Evolutionary conservation across 2,329 filamentous ascomycete species (phyloP), one percentile per base, ranked within the genome.

Genomic region (Phialophora verrucosa): DNA sequence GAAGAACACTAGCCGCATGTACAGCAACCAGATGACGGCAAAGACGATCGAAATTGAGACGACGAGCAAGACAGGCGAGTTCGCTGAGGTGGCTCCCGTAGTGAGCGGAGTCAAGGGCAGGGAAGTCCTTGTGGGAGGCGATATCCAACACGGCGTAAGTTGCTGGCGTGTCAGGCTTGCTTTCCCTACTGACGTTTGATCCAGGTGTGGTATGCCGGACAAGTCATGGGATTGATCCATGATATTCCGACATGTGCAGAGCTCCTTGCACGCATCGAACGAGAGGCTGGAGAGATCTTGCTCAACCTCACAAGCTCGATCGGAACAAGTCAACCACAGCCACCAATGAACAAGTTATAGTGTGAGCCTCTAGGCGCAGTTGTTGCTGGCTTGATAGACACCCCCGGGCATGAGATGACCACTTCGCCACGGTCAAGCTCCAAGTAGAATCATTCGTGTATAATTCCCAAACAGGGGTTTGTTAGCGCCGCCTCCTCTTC

Each of bases 61-160:
- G 73, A 90, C 91, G 80, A 95, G 91, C 80, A 86, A 83, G 68
- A 91, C 89, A 2, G 94, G 93, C 70, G 91, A 97, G 73, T 99
- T 99, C 73, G 85, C 90, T 68, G 93, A 97, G 80, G 87, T 99
- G 49, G 92, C 91, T 29, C 90, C 91, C 32, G 90, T 87, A 73
- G 92, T 99, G 35, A 96, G 91, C 76, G 95, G 95, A 7, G 91
- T 96, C 86, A 85, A 94, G 70, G 95, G 95, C 35, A 86, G 91
- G 68, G 86, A 97, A 82, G 95, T 98, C 5, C 98, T 97, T 78
- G 76, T 93, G 70, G 96, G 93, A 67, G 95, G 95, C n/a, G 95
- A 99, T 76, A 87, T 91, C 59, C 90, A 99, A 74, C 92, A 87
- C 76, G 95, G 95, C 62, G 93, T 97, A 32, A 32, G 59, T 62